Percentiles rank a stretch among this genome's conserved stretches.
Evolutionary conservation across 495 filamentous ascomycete genomes (phyloP).

Genomic region (Cercophora newfieldiana): DNA sequence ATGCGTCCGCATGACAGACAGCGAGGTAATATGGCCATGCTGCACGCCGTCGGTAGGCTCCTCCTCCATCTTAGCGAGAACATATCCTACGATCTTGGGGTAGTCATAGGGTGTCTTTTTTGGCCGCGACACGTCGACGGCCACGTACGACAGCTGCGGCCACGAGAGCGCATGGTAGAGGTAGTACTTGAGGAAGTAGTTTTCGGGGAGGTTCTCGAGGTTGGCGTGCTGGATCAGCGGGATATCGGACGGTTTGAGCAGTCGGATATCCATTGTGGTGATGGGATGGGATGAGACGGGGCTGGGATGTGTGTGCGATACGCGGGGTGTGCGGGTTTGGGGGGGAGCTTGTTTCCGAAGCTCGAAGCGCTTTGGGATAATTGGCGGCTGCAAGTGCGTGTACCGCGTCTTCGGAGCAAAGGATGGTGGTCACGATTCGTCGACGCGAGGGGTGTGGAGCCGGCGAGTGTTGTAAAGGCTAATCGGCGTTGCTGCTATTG

Average conservation of each 20-base stretch:
- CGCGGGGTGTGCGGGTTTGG: background rate
- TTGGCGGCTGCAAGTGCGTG: too few relatives aligned
- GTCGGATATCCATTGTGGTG: constrained; percentile 71
- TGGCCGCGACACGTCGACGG: constrained; percentile 82
- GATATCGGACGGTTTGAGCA: constrained; percentile 74
- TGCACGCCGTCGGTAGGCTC: constrained; percentile 86
- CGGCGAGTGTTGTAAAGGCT: background rate
- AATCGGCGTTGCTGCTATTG: background rate
- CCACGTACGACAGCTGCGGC: constrained; percentile 95
- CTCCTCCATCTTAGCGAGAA: constrained; percentile 99
- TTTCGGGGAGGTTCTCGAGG: constrained; percentile 97
- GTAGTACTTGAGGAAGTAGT: constrained; percentile 99
- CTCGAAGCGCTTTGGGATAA: background rate
- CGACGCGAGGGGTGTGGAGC: background rate
- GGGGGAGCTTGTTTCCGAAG: background rate
- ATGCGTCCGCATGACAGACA: constrained; percentile 97
- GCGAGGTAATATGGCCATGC: constrained; percentile 93
- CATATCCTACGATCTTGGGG: constrained; percentile 98
- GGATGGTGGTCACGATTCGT: background rate
- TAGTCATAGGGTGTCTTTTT: constrained; percentile 78
- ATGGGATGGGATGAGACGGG: background rate
- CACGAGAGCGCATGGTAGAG: constrained; percentile 98
- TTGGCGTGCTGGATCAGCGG: constrained; percentile 97
- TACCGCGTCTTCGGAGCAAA: background rate
- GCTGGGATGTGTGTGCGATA: background rate